Base-by-base conservation (phyloP, 2,329 filamentous ascomycete species). In the Intubia oerlemansii region DNA sequence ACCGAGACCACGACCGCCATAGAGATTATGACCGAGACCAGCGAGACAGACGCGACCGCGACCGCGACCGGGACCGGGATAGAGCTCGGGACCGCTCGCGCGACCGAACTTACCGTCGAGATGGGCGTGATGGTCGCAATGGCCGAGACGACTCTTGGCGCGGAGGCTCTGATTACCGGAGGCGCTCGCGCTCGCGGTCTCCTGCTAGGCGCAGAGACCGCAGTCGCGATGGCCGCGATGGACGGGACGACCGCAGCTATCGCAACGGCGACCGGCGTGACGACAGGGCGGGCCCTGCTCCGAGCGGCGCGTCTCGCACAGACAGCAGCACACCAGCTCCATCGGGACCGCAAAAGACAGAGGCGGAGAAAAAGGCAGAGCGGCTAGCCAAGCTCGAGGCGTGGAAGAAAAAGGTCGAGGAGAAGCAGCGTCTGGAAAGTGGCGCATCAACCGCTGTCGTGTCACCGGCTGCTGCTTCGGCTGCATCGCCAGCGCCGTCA, bases 371-470 rank as follows among this genome's bases (percentile, higher is more conserved):
- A 44, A 80, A 84, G 47, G 76, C 74, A 28, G 78, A 85, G 48
- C 62, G 78, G 36, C 59, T 82, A 24, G 79, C 79, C 17, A 84
- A 80, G 45, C 53, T 91, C 17, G 79, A 85, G 47, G 78, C 79
- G 32, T 92, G 82, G 84, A 92, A 92, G 53, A 77, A 81, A 50
- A 85, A 84, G 51, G 74, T 81, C 45, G 77, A 80, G 38, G 69
- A 71, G 44, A 73, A 74, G 40, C 73, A 74, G 41, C 65, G 64
- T 36, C 79, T 79, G 45, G 67, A 77, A 44, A 71, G 68, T 41
- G 68, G n/a, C n/a, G n/a, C n/a, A n/a, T n/a, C n/a, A n/a, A n/a
- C n/a, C n/a, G n/a, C n/a, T n/a, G n/a, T n/a, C n/a, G n/a, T n/a
- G n/a, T n/a, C n/a, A n/a, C n/a, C 76, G 48, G 80, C 77, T 59